Evolutionary conservation across 306 rosid species (phyloP).

Genomic region (Trifolium fragiferum): DNA sequence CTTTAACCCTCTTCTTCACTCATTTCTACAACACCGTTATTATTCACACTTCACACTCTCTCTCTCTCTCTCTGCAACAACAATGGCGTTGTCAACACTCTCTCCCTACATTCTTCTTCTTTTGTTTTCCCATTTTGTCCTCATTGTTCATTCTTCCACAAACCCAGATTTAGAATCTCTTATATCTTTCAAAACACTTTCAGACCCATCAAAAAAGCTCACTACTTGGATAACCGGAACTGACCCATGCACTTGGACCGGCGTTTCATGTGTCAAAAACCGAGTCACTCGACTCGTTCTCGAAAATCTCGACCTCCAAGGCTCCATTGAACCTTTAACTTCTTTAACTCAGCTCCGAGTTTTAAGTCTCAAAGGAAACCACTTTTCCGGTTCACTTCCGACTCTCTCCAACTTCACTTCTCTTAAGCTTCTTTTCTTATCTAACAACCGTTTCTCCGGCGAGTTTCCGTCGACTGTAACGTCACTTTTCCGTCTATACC

Average conservation of each 20-base stretch:
- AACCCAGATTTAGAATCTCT: conserved; percentile 64
- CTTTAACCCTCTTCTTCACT: conserved; percentile 18
- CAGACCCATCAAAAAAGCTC: conserved; percentile 64
- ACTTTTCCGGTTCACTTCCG: conserved; percentile 67
- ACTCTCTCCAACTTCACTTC: conserved; percentile 69
- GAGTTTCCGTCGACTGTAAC: conserved; percentile 56
- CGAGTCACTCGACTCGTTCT: conserved; percentile 82
- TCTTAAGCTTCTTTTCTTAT: conserved; percentile 74
- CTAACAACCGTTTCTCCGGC: conserved; percentile 71
- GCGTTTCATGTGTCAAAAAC: conserved; percentile 63
- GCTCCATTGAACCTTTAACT: conserved; percentile 61
- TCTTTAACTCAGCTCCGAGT: conserved; percentile 76
- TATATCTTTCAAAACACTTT: conserved; percentile 64
- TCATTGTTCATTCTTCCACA: conserved; percentile 24
- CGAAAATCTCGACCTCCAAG: conserved; percentile 68
- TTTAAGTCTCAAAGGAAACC: conserved; percentile 82
- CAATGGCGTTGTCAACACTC: conserved; percentile 58
- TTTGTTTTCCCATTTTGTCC: conserved; percentile 17
- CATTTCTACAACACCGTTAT: not conserved
- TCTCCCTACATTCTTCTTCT: conserved; percentile 26
- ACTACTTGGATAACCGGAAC: conserved; percentile 68
- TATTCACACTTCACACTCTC: not conserved
- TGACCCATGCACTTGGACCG: conserved; percentile 67
- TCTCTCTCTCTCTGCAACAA: conserved; percentile 30
- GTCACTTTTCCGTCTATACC: conserved; percentile 68